Evolutionary conservation across 192 early-diverging fungal species (phyloP), one percentile per base, ranked within the genome.

Genomic region (Kappamyces sp.): DNA sequence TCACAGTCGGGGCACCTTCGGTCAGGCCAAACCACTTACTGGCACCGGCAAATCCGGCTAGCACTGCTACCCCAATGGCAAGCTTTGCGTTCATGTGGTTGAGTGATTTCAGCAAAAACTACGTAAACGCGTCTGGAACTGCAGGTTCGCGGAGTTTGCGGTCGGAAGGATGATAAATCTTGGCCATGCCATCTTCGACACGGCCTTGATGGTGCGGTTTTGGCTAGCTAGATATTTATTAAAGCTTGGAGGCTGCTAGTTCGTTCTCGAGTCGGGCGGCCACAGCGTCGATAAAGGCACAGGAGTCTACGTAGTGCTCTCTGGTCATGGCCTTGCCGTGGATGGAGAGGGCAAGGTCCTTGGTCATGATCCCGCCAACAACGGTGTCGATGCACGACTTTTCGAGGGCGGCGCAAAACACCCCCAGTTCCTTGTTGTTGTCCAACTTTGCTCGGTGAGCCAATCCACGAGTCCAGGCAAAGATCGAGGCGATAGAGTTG

Each of bases 401-500:
- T 70, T 98, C 95, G 36, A 98, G 78, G 58, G 87, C 84, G 39
- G 76, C 62, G 44, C 85, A 79, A 80, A 93, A 98, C 34, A 69
- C 62, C 41, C 69, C 67, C 39, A 98, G 76, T 39, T 86, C 84
- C 6, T 71, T 68, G 68, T 91, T 90, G 43, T 83, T 73, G 66
- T 98, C 95, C 31, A 98, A 76, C 83, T 90, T 91, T 63, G 93
- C 92, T 49, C 95, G 90, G 73, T 97, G 94, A 36, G 82, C 87
- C 40, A 98, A 78, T 51, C 95, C 95, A 44, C 93, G 89, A 42
- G 92, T 75, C 70, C 69, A 75, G 43, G 95, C 95, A 69, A 92
- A 98, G 72, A 98, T 97, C 36, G 86, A 90, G 31, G 95, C 95
- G 51, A 98, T 89, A 0, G 95, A 90, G 85, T 98, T 98, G 67